A percentile compares a stretch with the other conserved stretches of the same genome.
Evolutionary conservation across 2,329 filamentous ascomycete genomes (phyloP).

Genomic region (Byssothecium circinans): DNA sequence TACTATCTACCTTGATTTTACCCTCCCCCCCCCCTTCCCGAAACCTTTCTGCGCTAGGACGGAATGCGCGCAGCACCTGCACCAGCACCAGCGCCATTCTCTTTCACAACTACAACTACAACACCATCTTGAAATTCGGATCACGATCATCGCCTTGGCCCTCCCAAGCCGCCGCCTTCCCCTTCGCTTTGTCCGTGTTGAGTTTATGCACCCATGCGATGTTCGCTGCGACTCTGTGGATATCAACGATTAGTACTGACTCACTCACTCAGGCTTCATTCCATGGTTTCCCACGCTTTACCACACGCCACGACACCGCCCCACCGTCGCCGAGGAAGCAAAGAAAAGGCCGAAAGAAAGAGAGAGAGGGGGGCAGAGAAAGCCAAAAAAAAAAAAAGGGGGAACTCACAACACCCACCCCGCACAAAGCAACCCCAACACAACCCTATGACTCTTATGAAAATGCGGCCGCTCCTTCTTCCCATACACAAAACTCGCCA

Average conservation of each 20-base stretch:
- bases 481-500: conserved; percentile 66
- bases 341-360: too few relatives aligned
- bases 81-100: too few relatives aligned
- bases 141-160: conserved; percentile 66
- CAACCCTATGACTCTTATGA: conserved; percentile 62
- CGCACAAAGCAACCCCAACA: conserved; percentile 61
- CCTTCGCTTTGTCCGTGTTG: conserved; percentile 62
- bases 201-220: conserved; percentile 65
- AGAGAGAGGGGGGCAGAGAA: neutral
- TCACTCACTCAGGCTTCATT: too few relatives aligned
- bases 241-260: conserved; percentile 16
- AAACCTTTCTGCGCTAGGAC: too few relatives aligned
- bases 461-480: conserved; percentile 59
- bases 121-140: conserved; percentile 62
- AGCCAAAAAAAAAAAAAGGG: neutral
- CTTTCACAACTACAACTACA: too few relatives aligned
- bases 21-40: too few relatives aligned
- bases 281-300: too few relatives aligned
- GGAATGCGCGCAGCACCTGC: too few relatives aligned
- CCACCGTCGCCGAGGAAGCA: too few relatives aligned
- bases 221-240: conserved; percentile 58
- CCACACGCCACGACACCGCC: too few relatives aligned
- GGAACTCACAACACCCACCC: conserved; percentile 65
- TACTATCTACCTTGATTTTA: too few relatives aligned
- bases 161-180: conserved; percentile 60